Evolutionary conservation across 1,139 yeast genomes (phyloP).

Genomic region (Kodamaea arcana): DNA sequence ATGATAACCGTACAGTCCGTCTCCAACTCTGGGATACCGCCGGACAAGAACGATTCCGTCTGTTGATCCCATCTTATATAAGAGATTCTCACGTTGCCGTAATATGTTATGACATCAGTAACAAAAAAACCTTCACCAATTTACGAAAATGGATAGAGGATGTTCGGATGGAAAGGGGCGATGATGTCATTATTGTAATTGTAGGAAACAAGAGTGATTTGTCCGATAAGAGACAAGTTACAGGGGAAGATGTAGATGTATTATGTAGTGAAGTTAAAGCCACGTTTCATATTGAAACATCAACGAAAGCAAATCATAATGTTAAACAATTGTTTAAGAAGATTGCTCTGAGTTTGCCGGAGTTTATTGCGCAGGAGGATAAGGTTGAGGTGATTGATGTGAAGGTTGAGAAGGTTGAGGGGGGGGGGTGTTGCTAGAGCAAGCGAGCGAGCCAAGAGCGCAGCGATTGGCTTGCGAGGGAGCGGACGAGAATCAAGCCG

Average conservation of each 20-base stretch:
- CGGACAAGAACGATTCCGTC: slow-evolving; percentile 59
- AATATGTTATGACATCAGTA: slow-evolving; percentile 89
- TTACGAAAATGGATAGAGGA: slow-evolving; percentile 51
- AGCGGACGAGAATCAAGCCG: background rate
- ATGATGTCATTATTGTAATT: slow-evolving; percentile 57
- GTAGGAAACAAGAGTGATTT: slow-evolving; percentile 84
- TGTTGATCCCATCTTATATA: slow-evolving; percentile 76
- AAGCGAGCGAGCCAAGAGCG: no score
- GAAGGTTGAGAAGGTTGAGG: slow-evolving; percentile 25
- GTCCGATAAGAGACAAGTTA: slow-evolving; percentile 45
- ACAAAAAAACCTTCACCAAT: slow-evolving; percentile 73
- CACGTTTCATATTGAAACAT: slow-evolving; percentile 82
- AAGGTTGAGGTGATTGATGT: slow-evolving; percentile 45
- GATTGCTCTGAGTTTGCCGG: slow-evolving; percentile 89
- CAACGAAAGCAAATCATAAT: slow-evolving; percentile 92
- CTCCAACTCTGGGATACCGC: slow-evolving; percentile 57
- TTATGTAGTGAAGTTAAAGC: slow-evolving; percentile 56
- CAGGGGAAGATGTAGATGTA: slow-evolving; percentile 74
- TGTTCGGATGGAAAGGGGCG: slow-evolving; percentile 72
- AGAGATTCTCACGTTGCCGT: slow-evolving; percentile 97
- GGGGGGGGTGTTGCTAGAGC: slow-evolving; percentile 18
- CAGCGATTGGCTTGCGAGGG: background rate
- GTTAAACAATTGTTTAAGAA: slow-evolving; percentile 85
- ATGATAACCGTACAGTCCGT: slow-evolving; percentile 51
- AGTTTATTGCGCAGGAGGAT: slow-evolving; percentile 42